Percentiles rank a stretch among this genome's conserved stretches.
Evolutionary conservation across 306 rosid genomes (phyloP).

Genomic region (Sicyos baderoa): DNA sequence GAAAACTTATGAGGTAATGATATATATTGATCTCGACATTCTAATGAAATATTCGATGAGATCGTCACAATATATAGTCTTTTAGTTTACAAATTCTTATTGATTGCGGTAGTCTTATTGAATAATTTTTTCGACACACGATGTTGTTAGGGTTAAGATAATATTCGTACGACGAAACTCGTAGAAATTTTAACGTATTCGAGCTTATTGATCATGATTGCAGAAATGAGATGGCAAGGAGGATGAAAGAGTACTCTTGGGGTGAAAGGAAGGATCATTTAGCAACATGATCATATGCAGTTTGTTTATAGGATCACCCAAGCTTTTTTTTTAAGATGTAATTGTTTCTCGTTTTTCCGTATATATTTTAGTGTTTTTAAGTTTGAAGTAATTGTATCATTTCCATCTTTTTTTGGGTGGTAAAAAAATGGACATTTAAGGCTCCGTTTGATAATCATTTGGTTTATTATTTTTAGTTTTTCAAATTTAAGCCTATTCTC

Average conservation of each 20-base stretch:
- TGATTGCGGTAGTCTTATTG: too few species aligned
- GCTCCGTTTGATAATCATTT: too few species aligned
- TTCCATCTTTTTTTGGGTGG: too few species aligned
- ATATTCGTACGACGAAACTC: too few species aligned
- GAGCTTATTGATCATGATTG: not conserved
- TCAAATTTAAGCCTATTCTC: too few species aligned
- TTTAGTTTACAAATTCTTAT: too few species aligned
- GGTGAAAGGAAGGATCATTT: not conserved
- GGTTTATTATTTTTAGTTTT: too few species aligned
- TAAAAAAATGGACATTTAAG: not conserved
- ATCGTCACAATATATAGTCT: too few species aligned
- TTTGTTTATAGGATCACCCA: not conserved
- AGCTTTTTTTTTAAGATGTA: not conserved
- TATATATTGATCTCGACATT: too few species aligned
- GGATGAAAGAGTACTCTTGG: constrained; percentile 26
- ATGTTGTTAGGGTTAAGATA: too few species aligned
- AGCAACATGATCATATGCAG: not conserved
- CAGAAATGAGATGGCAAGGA: constrained; percentile 64
- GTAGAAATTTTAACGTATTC: not conserved
- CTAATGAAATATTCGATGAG: too few species aligned
- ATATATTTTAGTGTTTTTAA: not conserved
- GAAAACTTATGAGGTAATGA: constrained; percentile 53
- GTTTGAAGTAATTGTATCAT: not conserved
- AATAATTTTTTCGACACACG: too few species aligned
- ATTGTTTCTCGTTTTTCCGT: not conserved